Evolutionary conservation across 192 early-diverging fungal genomes (phyloP), one percentile per base, ranked within the genome.

Genomic region (Gryganskiella cystojenkinii): DNA sequence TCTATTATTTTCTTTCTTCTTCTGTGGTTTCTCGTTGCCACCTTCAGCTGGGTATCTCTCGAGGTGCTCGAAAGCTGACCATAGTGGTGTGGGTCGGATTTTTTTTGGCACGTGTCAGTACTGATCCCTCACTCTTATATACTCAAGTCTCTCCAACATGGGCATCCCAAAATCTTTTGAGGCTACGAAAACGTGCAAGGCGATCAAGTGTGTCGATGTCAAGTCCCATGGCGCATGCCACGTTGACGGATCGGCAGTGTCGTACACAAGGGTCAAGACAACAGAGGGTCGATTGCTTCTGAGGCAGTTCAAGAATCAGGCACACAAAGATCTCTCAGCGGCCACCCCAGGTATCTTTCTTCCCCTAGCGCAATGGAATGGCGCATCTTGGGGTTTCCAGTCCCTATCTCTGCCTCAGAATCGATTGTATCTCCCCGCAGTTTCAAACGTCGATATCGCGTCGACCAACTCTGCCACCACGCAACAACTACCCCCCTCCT

Each of bases 231-330:
- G 52, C 25, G 49, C 51, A 25, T 65, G 63, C n/a, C 49, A 65
- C 5, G 55, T 65, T 45, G 63, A 65, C 44, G 63, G 63, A n/a
- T 51, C 63, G 42, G 63, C 63, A 47, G 52, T 65, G 24, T 65
- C 63, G 4, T 65, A 65, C 28, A 55, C 55, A 37, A 53, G 52
- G 31, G 28, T 65, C 63, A 65, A 65, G 52, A 45, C 51, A 31
- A 65, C 63, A 45, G 59, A 61, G 30, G 59, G 59, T 4, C 43
- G 46, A 4, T 27, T 61, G 34, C 31, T 61, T 13, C 43, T 65
- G 22, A 53, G 55, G 24, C 51, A 65, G 19, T 52, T 65, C 20
- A 65, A 65, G 44, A 55, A 55, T 20, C 50, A 52, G 63, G 63
- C 63, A 27, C 53, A 65, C 25, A 25, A 65, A 44, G 51, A 55